These are phyloP conservation scores for Guadua angustifolia DNA, from an alignment of 176 grass and related monocot species.

Conservation along the genomic window DNA sequence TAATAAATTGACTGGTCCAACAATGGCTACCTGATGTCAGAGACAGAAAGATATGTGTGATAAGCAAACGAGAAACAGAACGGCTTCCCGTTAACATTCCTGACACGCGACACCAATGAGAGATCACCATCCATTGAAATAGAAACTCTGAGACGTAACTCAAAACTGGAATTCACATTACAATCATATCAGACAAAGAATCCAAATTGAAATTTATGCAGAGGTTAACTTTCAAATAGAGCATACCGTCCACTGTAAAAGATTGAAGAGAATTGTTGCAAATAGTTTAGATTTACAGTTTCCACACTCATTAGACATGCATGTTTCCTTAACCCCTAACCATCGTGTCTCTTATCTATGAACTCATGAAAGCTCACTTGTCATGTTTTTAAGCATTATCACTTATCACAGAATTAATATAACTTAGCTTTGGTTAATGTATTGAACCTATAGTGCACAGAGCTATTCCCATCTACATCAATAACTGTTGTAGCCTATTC, in stretches of 20 bases:
- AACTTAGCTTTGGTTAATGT: neutral
- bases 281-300: neutral
- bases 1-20: neutral
- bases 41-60: constrained; percentile 90
- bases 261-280: neutral
- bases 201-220: neutral
- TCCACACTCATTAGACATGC: neutral
- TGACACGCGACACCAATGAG: constrained; percentile 67
- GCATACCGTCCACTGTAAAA: neutral
- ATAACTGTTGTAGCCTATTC: neutral
- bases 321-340: neutral
- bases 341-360: neutral
- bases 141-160: constrained; percentile 81
- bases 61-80: constrained; percentile 97
- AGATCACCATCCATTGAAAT: constrained; percentile 79
- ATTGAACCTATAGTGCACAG: constrained; percentile 18
- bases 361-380: neutral
- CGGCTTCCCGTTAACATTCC: constrained; percentile 83
- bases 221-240: neutral
- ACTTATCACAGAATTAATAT: neutral
- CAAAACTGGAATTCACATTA: constrained; percentile 67
- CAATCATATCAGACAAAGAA: constrained; percentile 18
- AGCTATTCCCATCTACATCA: constrained; percentile 18
- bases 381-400: neutral
- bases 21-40: constrained; percentile 83